Evolutionary conservation across 2,329 filamentous ascomycete genomes (phyloP).

Genomic region (Microdochium paspali): DNA sequence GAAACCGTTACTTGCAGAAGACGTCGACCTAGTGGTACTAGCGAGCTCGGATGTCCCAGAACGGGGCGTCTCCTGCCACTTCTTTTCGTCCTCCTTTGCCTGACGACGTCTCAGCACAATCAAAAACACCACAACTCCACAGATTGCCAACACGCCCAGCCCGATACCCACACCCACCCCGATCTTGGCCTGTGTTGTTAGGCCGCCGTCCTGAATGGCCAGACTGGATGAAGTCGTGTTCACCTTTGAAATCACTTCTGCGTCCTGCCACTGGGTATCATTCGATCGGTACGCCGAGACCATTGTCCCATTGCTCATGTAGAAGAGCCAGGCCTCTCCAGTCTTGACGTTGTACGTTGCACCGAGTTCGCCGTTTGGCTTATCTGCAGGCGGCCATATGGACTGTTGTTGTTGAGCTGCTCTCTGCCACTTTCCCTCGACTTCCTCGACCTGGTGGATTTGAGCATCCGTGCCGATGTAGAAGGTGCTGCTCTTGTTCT

Average conservation of each 20-base stretch:
- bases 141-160: constrained; percentile 15
- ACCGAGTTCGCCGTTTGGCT: constrained; percentile 15
- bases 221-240: constrained; percentile 3
- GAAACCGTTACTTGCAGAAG: not conserved
- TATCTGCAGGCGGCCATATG: constrained; percentile 23
- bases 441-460: constrained; percentile 16
- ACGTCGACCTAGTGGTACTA: not conserved
- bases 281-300: constrained; percentile 15
- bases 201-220: not conserved
- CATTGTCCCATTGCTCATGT: constrained; percentile 17
- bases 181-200: constrained; percentile 5
- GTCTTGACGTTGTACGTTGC: constrained; percentile 11
- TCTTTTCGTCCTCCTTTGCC: not conserved
- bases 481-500: constrained; percentile 13
- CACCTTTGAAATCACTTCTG: constrained; percentile 9
- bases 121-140: constrained; percentile 6
- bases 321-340: constrained; percentile 20
- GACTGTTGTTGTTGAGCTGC: constrained; percentile 5
- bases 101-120: constrained; percentile 8
- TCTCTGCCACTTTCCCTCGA: constrained; percentile 12
- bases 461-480: constrained; percentile 22
- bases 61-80: not conserved
- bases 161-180: constrained; percentile 13
- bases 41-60: not conserved
- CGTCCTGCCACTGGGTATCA: constrained; percentile 15